Evolutionary conservation across 805 yeast genomes (phyloP).

Genomic region (Torulaspora indica): DNA sequence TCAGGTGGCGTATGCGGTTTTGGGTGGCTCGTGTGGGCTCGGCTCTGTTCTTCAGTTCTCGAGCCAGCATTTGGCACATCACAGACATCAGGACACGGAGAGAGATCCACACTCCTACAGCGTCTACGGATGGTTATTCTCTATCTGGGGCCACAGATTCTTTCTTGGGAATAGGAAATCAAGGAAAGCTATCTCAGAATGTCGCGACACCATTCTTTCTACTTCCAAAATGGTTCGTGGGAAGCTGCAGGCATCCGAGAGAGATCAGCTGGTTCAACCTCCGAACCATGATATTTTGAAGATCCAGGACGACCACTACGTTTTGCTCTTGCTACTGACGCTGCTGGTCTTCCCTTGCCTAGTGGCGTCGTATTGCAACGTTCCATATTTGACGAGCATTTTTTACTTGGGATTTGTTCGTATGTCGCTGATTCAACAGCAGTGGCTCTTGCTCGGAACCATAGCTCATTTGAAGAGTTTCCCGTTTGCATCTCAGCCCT

Average conservation of each 20-base stretch:
- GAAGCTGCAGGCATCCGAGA: slow-evolving; percentile 10
- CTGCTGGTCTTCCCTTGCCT: slow-evolving; percentile 61
- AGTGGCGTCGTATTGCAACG: slow-evolving; percentile 68
- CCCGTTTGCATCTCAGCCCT: slow-evolving; percentile 61
- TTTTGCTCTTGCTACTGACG: slow-evolving; percentile 45
- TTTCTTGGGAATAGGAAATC: slow-evolving; percentile 59
- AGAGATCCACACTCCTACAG: slow-evolving; percentile 76
- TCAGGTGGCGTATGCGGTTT: slow-evolving; percentile 19
- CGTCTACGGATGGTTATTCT: slow-evolving; percentile 72
- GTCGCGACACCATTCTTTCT: slow-evolving; percentile 49
- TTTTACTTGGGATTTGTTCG: slow-evolving; percentile 65
- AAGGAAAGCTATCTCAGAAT: slow-evolving; percentile 38
- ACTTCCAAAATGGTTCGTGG: slow-evolving; percentile 20
- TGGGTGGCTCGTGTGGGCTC: slow-evolving; percentile 28
- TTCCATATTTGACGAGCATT: slow-evolving; percentile 70
- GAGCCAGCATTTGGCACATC: slow-evolving; percentile 74
- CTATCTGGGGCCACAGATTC: slow-evolving; percentile 87
- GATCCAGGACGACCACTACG: slow-evolving; percentile 72
- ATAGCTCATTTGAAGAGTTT: slow-evolving; percentile 59
- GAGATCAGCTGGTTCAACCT: slow-evolving; percentile 60
- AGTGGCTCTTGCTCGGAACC: slow-evolving; percentile 72
- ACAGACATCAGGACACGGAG: slow-evolving; percentile 81
- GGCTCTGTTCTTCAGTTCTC: slow-evolving; percentile 27
- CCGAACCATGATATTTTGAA: slow-evolving; percentile 51
- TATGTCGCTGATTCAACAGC: slow-evolving; percentile 70